Evolutionary conservation across 2,329 filamentous ascomycete genomes (phyloP).

Genomic region (Fusarium chaquense): DNA sequence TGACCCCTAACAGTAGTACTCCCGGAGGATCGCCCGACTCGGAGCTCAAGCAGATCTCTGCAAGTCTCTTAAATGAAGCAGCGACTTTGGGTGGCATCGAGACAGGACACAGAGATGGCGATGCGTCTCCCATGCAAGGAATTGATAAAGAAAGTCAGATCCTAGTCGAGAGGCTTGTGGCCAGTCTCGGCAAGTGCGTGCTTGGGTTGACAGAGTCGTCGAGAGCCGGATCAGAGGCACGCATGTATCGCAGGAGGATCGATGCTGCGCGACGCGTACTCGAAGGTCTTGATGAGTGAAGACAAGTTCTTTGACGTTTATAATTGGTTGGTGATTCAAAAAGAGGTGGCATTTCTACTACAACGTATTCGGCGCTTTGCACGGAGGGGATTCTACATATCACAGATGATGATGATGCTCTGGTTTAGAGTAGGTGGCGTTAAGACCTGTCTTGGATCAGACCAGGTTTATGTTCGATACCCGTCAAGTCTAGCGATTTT

Average conservation of each 20-base stretch:
- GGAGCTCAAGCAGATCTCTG: slow-evolving; percentile 61
- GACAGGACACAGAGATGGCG: slow-evolving; percentile 41
- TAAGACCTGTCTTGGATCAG: slow-evolving; percentile 42
- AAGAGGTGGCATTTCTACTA: slow-evolving; percentile 28
- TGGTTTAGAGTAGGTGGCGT: slow-evolving; percentile 43
- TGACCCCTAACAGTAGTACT: slow-evolving; percentile 52
- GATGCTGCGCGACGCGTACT: slow-evolving; percentile 80
- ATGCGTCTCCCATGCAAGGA: slow-evolving; percentile 59
- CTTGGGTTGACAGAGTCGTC: slow-evolving; percentile 68
- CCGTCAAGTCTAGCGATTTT: slow-evolving; percentile 43
- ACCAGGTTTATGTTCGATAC: slow-evolving; percentile 48
- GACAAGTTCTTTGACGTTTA: slow-evolving; percentile 1
- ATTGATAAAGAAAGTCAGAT: slow-evolving; percentile 69
- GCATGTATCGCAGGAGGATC: slow-evolving; percentile 76
- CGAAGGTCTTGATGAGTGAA: slow-evolving; percentile 71
- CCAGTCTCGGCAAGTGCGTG: slow-evolving; percentile 70
- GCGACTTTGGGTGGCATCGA: slow-evolving; percentile 56
- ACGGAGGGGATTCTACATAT: slow-evolving; percentile 21
- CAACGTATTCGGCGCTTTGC: slow-evolving; percentile 31
- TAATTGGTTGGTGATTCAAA: not conserved
- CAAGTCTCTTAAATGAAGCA: slow-evolving; percentile 63
- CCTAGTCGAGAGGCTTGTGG: slow-evolving; percentile 70
- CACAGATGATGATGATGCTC: slow-evolving; percentile 34
- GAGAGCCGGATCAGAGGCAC: slow-evolving; percentile 67
- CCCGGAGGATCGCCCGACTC: slow-evolving; percentile 63